Base-by-base conservation (phyloP, 148 eudicot species). In the Salicornia ramosissima region DNA sequence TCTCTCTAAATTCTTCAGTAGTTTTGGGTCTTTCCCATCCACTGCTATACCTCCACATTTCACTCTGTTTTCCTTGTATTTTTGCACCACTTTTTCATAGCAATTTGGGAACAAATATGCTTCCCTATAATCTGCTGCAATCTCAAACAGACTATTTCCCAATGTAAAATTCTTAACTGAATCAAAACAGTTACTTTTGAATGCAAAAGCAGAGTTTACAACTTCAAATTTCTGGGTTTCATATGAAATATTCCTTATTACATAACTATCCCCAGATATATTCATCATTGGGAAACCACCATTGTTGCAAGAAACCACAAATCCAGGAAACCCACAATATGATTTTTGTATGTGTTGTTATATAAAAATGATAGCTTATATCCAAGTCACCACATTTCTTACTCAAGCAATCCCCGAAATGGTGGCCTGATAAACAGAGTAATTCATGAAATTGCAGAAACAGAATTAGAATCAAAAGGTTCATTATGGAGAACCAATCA, bases 31-130 rank as follows among this genome's bases (percentile, higher is more conserved):
- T 28, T 64, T 46, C 16, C 13, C 56, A 43, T 59, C 65, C 66
- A 83, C 43, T 7, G 61, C 82, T 58, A 70, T 26, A 1, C 65
- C 74, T 6, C 61, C 65, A 68, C 86, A 78, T 1, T 42, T 47
- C 58, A 76, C 71, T 55, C 11, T 58, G 40, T 54, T 52, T 18
- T 28, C 59, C 39, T 7, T 52, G 19, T 56, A 30, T 1, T 50
- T 43, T 36, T 33, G 55, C 22, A 73, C 19, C 15, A 68, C 1
- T 2, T 42, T 24, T 1, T 9, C 6, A 0, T 79, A 53, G 62
- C 93, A 88, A 24, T 78, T 68, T 11, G 79, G 65, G 5, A 82
- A 51, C 59, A 86, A 43, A 31, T 54, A 16, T 10, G 84, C 30
- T 14, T 75, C 34, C 11, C 54, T 52, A 5, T 52, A 16, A 4